Evolutionary conservation across 768 basidiomycete species (phyloP).

Genomic region (Steccherinum ochraceum): DNA sequence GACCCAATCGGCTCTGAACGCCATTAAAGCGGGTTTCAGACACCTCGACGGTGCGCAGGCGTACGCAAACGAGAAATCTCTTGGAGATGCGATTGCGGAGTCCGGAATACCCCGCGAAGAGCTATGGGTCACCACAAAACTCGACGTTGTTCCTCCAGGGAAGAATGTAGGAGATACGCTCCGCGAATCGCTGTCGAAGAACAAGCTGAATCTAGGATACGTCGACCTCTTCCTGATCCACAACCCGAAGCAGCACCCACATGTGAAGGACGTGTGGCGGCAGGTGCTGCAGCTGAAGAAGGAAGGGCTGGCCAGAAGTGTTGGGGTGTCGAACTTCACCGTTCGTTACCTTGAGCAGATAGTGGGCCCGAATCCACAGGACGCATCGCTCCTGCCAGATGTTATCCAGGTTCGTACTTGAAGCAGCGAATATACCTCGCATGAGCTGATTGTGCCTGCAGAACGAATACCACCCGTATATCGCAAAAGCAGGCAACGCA

Average conservation of each 20-base stretch:
- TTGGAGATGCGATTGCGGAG: slow-evolving; percentile 27
- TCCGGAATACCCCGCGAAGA: slow-evolving; percentile 29
- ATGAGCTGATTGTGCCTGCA: slow-evolving; percentile 8
- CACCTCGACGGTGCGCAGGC: slow-evolving; percentile 35
- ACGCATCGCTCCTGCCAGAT: slow-evolving; percentile 39
- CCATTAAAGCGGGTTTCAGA: slow-evolving; percentile 29
- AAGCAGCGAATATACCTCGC: neutral
- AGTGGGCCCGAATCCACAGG: no score
- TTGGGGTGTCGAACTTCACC: slow-evolving; percentile 54
- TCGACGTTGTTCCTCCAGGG: slow-evolving; percentile 23
- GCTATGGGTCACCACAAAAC: slow-evolving; percentile 41
- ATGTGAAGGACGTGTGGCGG: slow-evolving; percentile 35
- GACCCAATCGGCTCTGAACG: slow-evolving; percentile 18
- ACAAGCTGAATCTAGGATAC: slow-evolving; percentile 31
- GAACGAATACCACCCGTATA: slow-evolving; percentile 52
- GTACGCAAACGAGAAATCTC: slow-evolving; percentile 32
- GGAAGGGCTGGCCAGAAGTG: slow-evolving; percentile 32
- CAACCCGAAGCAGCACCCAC: slow-evolving; percentile 19
- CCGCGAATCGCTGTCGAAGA: slow-evolving; percentile 32
- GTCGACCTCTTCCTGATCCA: slow-evolving; percentile 44
- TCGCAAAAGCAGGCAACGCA: slow-evolving; percentile 35
- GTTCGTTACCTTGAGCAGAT: slow-evolving; percentile 37
- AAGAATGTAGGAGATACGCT: slow-evolving; percentile 31
- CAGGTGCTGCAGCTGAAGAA: slow-evolving; percentile 34
- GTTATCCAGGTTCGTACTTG: slow-evolving; percentile 45